Percentiles rank a stretch among this genome's conserved stretches.
These are phyloP conservation scores for Rhamnella rubrinervis DNA, from an alignment of 331 rosid genomes.

Conservation along the genomic window DNA sequence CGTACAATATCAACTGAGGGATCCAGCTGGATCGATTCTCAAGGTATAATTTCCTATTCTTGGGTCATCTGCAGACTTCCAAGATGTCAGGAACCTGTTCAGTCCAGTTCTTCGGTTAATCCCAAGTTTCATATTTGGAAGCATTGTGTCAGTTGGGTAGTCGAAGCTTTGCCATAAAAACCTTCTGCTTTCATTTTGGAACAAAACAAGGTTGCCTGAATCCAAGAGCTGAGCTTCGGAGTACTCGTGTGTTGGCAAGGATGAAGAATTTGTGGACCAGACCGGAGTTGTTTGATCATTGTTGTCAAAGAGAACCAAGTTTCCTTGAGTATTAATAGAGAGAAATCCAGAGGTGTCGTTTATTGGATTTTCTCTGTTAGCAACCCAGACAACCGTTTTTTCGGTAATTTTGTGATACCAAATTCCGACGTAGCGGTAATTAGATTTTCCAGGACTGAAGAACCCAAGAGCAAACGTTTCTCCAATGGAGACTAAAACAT, in stretches of 20 bases:
- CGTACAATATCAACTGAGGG: conserved; percentile 22
- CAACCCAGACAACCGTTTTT: conserved; percentile 8
- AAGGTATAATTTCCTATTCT: conserved; percentile 22
- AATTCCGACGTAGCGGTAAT: conserved; percentile 51
- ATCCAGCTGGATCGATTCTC: conserved; percentile 19
- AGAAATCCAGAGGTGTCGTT: not conserved
- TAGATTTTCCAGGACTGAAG: conserved; percentile 39
- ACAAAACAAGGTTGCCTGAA: conserved; percentile 22
- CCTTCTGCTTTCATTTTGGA: not conserved
- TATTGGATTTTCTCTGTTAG: conserved; percentile 5
- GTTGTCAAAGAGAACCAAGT: not conserved
- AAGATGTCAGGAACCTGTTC: conserved; percentile 36
- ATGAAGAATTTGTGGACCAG: conserved; percentile 25
- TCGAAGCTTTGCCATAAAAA: conserved; percentile 27
- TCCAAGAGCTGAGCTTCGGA: conserved; percentile 6
- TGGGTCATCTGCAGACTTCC: conserved; percentile 44
- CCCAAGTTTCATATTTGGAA: conserved; percentile 30
- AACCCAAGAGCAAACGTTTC: conserved; percentile 48
- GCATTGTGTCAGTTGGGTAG: not conserved
- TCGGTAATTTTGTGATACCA: conserved; percentile 36
- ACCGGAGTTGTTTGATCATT: not conserved
- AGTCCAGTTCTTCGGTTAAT: conserved; percentile 25
- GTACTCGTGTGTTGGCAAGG: not conserved
- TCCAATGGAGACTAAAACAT: conserved; percentile 26
- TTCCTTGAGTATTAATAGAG: not conserved